Conservation (phyloP, 306 rosid species). For the Lathyrus aphaca region DNA sequence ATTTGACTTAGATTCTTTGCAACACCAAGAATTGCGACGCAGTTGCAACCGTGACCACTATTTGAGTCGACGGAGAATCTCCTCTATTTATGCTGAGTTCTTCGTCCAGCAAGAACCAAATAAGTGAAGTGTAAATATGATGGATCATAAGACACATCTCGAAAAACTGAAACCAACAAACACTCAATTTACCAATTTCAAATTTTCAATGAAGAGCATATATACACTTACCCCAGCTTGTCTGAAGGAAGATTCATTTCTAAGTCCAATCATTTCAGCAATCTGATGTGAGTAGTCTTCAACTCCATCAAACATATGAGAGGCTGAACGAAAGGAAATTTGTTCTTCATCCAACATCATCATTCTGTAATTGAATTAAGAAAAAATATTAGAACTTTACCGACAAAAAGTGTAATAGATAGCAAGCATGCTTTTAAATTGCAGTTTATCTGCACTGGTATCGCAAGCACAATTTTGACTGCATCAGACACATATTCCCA, state of each 20-base stretch:
- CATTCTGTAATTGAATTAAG: too few species aligned
- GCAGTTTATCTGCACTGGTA: background rate
- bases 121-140: constrained; percentile 12
- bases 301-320: too few species aligned
- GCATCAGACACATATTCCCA: background rate
- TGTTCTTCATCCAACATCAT: too few species aligned
- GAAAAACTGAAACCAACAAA: constrained; percentile 24
- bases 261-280: too few species aligned
- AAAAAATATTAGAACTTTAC: constrained; percentile 27
- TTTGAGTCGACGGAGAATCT: too few species aligned
- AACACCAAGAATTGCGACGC: too few species aligned
- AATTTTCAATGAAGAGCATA: constrained; percentile 29
- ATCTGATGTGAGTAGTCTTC: too few species aligned
- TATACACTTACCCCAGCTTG: constrained; percentile 76
- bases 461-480: background rate
- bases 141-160: background rate
- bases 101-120: constrained; percentile 3
- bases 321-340: too few species aligned
- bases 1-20: too few species aligned
- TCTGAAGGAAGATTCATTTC: too few species aligned
- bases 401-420: background rate
- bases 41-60: too few species aligned
- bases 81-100: too few species aligned
- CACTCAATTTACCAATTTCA: constrained; percentile 17
- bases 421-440: background rate